phyloP scores from a whole-genome alignment of 495 filamentous ascomycete genomes.

The Xanthoparmelia taractica region DNA sequence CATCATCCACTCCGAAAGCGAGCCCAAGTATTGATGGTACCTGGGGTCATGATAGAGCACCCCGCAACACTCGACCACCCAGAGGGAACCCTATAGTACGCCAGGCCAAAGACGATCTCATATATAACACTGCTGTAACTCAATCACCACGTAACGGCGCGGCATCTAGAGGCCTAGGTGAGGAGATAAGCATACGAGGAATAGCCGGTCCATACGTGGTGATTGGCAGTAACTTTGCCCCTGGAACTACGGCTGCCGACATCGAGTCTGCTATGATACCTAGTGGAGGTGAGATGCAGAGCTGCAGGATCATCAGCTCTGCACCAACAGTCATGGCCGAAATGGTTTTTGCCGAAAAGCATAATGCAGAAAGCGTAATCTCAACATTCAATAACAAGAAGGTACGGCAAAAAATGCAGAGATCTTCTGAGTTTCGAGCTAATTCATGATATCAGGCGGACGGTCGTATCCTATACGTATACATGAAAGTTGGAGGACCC shows the following conservation, averaged over 20 bases:
- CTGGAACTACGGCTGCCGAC: conserved; percentile 88
- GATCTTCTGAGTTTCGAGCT: conserved; percentile 10
- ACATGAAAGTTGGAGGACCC: conserved; percentile 50
- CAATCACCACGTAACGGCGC: conserved; percentile 27
- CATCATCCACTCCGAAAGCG: conserved; percentile 37
- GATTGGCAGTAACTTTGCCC: conserved; percentile 80
- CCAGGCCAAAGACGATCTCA: conserved; percentile 36
- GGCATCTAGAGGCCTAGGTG: conserved; percentile 29
- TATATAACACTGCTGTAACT: conserved; percentile 32
- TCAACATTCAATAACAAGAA: conserved; percentile 79
- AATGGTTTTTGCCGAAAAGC: conserved; percentile 69
- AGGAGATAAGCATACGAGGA: conserved; percentile 70
- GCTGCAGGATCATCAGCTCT: conserved; percentile 62
- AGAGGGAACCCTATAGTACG: conserved; percentile 31
- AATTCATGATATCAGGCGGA: conserved; percentile 54
- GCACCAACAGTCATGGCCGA: conserved; percentile 78
- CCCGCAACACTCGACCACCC: conserved; percentile 28
- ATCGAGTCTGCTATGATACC: conserved; percentile 80
- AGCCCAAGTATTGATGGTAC: conserved; percentile 27
- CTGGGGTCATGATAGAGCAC: conserved; percentile 18
- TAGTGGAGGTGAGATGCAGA: conserved; percentile 59
- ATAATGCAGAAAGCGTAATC: conserved; percentile 71
- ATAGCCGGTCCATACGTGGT: conserved; percentile 76
- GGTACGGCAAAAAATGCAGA: conserved; percentile 39
- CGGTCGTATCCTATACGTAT: conserved; percentile 71